Evolutionary conservation across 192 early-diverging fungal species (phyloP).

Genomic region (Allomyces javanicus): DNA sequence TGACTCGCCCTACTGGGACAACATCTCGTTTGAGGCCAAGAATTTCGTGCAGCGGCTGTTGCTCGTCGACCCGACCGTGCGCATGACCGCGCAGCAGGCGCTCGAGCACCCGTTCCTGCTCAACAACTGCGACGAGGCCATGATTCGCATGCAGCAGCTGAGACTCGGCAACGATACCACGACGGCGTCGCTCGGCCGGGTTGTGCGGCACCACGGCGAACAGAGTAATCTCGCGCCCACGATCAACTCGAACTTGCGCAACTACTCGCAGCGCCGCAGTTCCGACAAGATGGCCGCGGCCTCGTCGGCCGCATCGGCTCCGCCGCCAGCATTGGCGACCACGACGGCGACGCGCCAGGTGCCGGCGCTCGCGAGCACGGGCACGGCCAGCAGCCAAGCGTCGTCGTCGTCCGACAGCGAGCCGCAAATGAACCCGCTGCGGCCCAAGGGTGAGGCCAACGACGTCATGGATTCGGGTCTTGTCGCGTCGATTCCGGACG

Average conservation of each 20-base stretch:
- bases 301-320: no score
- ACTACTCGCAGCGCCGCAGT: background rate
- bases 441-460: background rate
- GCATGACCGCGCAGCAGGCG: slow-evolving; percentile 19
- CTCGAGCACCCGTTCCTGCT: slow-evolving; percentile 5
- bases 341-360: no score
- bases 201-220: no score
- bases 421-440: background rate
- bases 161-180: no score
- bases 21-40: slow-evolving; percentile 40
- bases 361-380: no score
- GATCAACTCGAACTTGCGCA: background rate
- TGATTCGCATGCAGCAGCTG: no score
- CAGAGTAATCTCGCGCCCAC: background rate
- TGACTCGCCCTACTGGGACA: slow-evolving; percentile 61
- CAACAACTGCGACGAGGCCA: slow-evolving; percentile 10
- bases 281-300: background rate
- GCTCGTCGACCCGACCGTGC: slow-evolving; percentile 30
- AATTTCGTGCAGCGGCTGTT: slow-evolving; percentile 33
- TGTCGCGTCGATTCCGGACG: background rate
- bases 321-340: no score
- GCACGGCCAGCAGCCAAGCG: no score
- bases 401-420: background rate
- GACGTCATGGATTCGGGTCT: background rate
- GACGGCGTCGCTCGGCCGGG: no score